These are phyloP conservation scores for Penicillium freii DNA, from an alignment of 2,329 filamentous ascomycete species.

Conservation along the genomic window DNA sequence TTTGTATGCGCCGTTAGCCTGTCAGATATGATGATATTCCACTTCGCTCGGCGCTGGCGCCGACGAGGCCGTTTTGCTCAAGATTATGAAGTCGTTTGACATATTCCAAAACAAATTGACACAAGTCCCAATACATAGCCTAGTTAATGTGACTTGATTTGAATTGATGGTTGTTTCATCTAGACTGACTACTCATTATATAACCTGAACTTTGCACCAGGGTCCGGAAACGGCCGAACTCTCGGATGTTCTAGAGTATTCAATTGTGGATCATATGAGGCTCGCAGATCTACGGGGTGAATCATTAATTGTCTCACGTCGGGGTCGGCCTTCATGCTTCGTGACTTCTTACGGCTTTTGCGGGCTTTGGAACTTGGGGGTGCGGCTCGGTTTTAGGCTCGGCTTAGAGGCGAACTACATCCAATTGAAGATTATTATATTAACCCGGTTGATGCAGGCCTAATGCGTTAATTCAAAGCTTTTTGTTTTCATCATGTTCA, in stretches of 20 bases:
- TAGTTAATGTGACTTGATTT: neutral
- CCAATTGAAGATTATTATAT: neutral
- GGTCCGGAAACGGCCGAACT: neutral
- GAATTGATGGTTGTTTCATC: neutral
- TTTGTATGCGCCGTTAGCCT: constrained; percentile 2
- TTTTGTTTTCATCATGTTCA: neutral
- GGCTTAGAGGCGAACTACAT: neutral
- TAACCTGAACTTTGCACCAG: neutral
- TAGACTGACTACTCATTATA: no score
- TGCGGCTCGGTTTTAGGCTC: neutral
- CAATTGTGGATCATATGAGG: neutral
- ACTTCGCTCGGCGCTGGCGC: neutral
- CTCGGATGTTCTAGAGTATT: neutral
- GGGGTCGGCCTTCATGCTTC: neutral
- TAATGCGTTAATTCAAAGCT: neutral
- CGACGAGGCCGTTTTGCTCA: neutral
- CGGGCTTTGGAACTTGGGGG: neutral
- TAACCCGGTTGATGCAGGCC: neutral
- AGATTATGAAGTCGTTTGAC: neutral
- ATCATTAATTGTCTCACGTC: neutral
- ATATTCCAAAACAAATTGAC: neutral
- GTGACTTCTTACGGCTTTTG: neutral
- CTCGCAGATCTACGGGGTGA: neutral
- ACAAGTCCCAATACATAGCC: neutral
- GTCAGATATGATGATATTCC: neutral